Evolutionary conservation across 495 filamentous ascomycete species (phyloP).

Genomic region (Monascus purpureus): DNA sequence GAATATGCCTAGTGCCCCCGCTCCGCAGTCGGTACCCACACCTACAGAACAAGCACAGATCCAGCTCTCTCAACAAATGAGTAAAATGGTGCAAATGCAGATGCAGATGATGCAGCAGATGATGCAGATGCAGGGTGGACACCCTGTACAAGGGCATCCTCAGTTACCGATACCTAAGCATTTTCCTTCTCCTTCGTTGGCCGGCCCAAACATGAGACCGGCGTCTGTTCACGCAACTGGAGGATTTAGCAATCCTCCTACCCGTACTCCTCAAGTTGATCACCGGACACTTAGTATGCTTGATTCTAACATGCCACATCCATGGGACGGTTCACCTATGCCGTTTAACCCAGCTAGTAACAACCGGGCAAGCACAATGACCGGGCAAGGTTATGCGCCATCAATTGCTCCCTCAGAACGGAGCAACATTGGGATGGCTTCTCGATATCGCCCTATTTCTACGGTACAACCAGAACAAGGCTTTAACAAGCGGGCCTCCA

Average conservation of each 20-base stretch:
- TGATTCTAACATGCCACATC: constrained; percentile 52
- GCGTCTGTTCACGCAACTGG: constrained; percentile 27
- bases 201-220: constrained; percentile 20
- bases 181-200: constrained; percentile 6
- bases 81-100: constrained; percentile 83
- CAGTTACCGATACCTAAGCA: not conserved
- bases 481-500: constrained; percentile 27
- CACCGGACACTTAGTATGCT: constrained; percentile 71
- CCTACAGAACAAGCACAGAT: constrained; percentile 64
- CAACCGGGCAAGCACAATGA: constrained; percentile 16
- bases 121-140: constrained; percentile 55
- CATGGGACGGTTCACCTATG: constrained; percentile 21
- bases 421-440: constrained; percentile 78
- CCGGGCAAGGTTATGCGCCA: constrained; percentile 42
- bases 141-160: not conserved
- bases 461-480: constrained; percentile 21
- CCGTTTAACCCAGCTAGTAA: constrained; percentile 16
- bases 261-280: constrained; percentile 12
- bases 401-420: constrained; percentile 89
- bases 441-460: constrained; percentile 87
- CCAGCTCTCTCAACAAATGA: constrained; percentile 80
- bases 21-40: constrained; percentile 13
- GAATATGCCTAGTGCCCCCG: constrained; percentile 24
- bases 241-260: constrained; percentile 7
- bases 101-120: constrained; percentile 70